These are phyloP conservation scores for Pholiota microspora DNA, from an alignment of 768 basidiomycete genomes.

Conservation along the genomic window DNA sequence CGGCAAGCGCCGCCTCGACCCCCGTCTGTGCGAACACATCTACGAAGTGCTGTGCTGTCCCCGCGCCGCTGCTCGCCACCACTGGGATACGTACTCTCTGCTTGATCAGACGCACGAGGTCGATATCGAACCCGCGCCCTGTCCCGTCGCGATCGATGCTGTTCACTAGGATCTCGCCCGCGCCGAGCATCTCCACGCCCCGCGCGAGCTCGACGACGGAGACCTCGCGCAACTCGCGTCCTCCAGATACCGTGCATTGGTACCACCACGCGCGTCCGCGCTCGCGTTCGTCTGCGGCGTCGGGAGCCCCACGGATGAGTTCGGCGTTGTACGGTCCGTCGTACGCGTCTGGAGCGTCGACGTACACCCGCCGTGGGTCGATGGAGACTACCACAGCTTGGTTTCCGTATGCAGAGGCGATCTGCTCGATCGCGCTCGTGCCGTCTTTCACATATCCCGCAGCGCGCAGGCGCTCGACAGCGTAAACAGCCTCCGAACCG, in stretches of 20 bases:
- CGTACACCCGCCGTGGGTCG: constrained; percentile 87
- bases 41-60: constrained; percentile 78
- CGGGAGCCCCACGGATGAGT: constrained; percentile 47
- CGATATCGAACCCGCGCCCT: constrained; percentile 87
- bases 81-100: constrained; percentile 83
- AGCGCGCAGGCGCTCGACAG: constrained; percentile 78
- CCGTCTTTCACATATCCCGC: constrained; percentile 53
- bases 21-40: constrained; percentile 77
- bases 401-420: constrained; percentile 85
- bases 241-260: constrained; percentile 95
- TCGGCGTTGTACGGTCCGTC: constrained; percentile 68
- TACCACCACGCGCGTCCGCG: constrained; percentile 94
- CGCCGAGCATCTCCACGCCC: constrained; percentile 88
- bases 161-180: constrained; percentile 94
- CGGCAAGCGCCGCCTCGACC: constrained; percentile 91
- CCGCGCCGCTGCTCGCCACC: constrained; percentile 94
- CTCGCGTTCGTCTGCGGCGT: constrained; percentile 53
- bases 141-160: constrained; percentile 97
- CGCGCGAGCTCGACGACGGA: constrained; percentile 90
- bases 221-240: constrained; percentile 76
- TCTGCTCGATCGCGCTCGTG: constrained; percentile 88
- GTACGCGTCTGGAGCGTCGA: constrained; percentile 57
- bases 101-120: constrained; percentile 76
- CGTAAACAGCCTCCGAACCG: constrained; percentile 92
- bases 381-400: constrained; percentile 98